phyloP scores from a whole-genome alignment of 805 yeast species.

The Kazachstania viticola region DNA sequence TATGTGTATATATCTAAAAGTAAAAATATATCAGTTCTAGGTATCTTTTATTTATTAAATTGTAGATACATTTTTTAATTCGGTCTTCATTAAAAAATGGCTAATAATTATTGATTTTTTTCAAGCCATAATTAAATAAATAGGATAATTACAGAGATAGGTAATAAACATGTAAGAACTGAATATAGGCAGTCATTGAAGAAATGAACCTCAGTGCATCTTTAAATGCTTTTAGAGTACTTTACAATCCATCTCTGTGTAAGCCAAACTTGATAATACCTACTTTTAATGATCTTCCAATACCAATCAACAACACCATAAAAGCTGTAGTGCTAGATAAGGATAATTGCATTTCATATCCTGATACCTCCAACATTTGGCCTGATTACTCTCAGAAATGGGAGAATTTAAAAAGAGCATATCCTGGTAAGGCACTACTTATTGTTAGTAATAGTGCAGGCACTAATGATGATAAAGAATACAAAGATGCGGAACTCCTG shows the following conservation, averaged over 20 bases:
- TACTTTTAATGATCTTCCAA: constrained; percentile 47
- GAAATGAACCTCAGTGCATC: constrained; percentile 66
- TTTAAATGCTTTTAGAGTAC: constrained; percentile 47
- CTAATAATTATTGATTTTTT: no score
- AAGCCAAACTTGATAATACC: constrained; percentile 49
- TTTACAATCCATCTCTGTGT: constrained; percentile 55
- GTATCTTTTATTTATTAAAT: no score
- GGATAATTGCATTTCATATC: constrained; percentile 88
- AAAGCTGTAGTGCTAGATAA: constrained; percentile 82
- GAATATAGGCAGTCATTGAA: not conserved
- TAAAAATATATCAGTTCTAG: not conserved
- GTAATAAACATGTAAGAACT: no score
- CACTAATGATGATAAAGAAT: constrained; percentile 55
- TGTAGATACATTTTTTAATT: no score
- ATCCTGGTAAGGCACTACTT: constrained; percentile 52
- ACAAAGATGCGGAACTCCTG: constrained; percentile 47
- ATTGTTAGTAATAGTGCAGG: constrained; percentile 94
- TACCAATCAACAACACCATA: constrained; percentile 40
- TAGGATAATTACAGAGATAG: no score
- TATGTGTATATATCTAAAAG: no score
- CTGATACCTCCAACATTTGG: constrained; percentile 71
- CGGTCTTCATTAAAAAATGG: no score
- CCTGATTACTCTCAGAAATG: constrained; percentile 53
- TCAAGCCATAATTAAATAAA: no score
- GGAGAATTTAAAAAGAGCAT: constrained; percentile 39